phyloP scores from a whole-genome alignment of 768 basidiomycete genomes.

The Cytidiella melzeri region DNA sequence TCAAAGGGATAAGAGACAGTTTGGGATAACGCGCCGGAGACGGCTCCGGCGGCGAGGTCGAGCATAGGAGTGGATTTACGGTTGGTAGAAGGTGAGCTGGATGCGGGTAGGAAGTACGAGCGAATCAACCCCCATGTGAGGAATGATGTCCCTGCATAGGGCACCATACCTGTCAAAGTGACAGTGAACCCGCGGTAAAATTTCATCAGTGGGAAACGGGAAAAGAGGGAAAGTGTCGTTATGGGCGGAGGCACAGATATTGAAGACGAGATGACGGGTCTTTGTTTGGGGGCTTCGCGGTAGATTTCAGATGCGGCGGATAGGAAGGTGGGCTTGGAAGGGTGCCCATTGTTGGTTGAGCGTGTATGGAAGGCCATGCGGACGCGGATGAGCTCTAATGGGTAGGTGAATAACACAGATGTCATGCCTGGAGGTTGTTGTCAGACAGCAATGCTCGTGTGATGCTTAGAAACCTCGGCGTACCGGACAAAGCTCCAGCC shows the following conservation, averaged over 20 bases:
- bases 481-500: slow-evolving; percentile 86
- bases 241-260: slow-evolving; percentile 15
- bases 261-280: slow-evolving; percentile 18
- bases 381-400: slow-evolving; percentile 91
- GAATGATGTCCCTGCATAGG: slow-evolving; percentile 94
- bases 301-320: slow-evolving; percentile 63
- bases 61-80: slow-evolving; percentile 36
- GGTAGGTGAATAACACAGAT: slow-evolving; percentile 91
- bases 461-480: slow-evolving; percentile 18
- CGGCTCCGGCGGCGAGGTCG: slow-evolving; percentile 78
- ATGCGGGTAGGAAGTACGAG: slow-evolving; percentile 47
- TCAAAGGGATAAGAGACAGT: slow-evolving; percentile 95
- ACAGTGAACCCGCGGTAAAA: slow-evolving; percentile 98
- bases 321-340: slow-evolving; percentile 43
- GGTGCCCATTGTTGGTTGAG: slow-evolving; percentile 17
- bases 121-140: slow-evolving; percentile 82
- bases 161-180: slow-evolving; percentile 86
- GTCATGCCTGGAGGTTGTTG: slow-evolving; percentile 51
- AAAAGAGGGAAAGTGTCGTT: slow-evolving; percentile 33
- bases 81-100: slow-evolving; percentile 28
- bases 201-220: slow-evolving; percentile 70
- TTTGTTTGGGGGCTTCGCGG: slow-evolving; percentile 49
- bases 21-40: slow-evolving; percentile 81
- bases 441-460: background rate
- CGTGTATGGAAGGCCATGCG: slow-evolving; percentile 86